Base-by-base conservation (phyloP, 768 basidiomycete genomes). In the Boletus pseudo-olivaceus region DNA sequence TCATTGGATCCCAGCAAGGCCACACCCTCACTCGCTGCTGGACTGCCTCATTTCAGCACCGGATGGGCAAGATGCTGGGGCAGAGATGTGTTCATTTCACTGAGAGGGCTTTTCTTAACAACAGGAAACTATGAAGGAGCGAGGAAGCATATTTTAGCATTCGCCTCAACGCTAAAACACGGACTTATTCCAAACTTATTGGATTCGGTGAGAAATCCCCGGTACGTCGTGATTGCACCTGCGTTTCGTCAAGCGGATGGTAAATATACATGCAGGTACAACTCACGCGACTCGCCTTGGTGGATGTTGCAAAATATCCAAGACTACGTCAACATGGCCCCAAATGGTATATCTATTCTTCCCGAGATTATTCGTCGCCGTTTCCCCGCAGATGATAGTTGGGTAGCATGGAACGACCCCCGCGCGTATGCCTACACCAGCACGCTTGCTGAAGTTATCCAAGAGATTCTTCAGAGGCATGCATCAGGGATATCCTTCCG, bases 301-400 rank as follows among this genome's bases (percentile, higher is more conserved):
- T 98, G 94, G 93, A 96, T 98, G 90, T 69, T 98, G 54, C 96
- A 99, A 69, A 97, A 90, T 66, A 97, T 99, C 51, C 97, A 98
- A 65, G 94, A 98, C 69, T 98, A 98, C 68, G 86, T 83, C 20
- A 74, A 73, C 43, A 85, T 79, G 69, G 92, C 89, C 1, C 95
- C 97, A 0, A 87, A 93, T 57, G 97, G 97, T 1, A 64, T 88
- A 29, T 75, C 84, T 0, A 80, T 98, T 53, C 81, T 98, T 30
- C 78, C 83, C 1, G 93, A 96, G 63, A 73, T 76, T 4, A 85
- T 98, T 53, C 90, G 85, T 68, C 85, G 97, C n/a, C 85, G 97
- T 27, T 99, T 99, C 77, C 97, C 96, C 1, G 78, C 80, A 65
- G 92, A 98, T 64, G 96, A 97, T 60, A 88, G 84, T 11, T 98